phyloP scores from a whole-genome alignment of 2,329 filamentous ascomycete species.

The Colletotrichum liriopes region DNA sequence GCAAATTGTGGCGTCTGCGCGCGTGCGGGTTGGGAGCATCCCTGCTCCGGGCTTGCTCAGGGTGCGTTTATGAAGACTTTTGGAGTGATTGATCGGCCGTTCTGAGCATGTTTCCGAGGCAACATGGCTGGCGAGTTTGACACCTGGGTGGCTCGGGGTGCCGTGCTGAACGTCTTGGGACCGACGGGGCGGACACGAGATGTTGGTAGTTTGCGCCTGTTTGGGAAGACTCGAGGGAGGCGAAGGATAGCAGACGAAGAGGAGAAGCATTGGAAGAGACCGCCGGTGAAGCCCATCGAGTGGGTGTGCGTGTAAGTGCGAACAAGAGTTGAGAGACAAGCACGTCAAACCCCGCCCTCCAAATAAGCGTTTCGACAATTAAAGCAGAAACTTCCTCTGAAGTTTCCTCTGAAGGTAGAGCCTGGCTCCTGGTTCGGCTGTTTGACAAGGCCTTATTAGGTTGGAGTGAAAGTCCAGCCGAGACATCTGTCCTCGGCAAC shows the following conservation, averaged over 20 bases:
- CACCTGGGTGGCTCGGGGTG: background rate
- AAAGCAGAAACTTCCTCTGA: background rate
- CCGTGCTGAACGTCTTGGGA: background rate
- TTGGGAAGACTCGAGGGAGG: background rate
- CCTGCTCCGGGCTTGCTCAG: background rate
- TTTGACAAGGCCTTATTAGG: background rate
- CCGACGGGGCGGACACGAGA: too few species aligned
- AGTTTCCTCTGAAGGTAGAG: background rate
- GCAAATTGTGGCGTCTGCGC: constrained; percentile 59
- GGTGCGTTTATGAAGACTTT: background rate
- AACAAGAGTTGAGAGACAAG: background rate
- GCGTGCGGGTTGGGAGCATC: background rate
- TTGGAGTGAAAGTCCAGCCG: constrained; percentile 10
- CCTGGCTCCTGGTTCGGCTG: too few species aligned
- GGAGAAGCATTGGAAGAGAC: background rate
- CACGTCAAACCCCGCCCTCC: background rate
- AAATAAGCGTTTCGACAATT: background rate
- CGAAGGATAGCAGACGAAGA: background rate
- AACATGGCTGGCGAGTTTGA: background rate
- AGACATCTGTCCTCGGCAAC: background rate
- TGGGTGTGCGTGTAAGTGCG: background rate
- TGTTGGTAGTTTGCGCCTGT: background rate
- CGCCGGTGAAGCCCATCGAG: background rate
- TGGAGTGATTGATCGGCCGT: background rate
- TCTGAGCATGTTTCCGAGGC: constrained; percentile 15